These are phyloP conservation scores for Tuctoria greenei DNA, from an alignment of 176 grass and related monocot genomes.

Conservation along the genomic window DNA sequence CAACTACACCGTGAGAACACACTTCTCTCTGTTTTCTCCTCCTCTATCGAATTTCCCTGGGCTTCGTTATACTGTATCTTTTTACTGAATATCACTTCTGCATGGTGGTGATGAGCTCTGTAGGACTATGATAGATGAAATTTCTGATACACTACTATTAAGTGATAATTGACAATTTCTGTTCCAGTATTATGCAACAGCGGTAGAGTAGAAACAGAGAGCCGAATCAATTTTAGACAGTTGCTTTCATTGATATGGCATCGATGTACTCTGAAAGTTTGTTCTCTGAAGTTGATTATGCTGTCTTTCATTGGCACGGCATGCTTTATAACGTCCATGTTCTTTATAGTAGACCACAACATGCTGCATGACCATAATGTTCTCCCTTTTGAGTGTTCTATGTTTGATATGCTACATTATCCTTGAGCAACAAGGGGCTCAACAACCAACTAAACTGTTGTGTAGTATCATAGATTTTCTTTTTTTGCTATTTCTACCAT, in stretches of 20 bases:
- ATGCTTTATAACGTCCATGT: background rate
- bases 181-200: background rate
- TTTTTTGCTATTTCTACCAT: background rate
- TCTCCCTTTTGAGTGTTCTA: background rate
- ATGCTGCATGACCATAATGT: background rate
- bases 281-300: background rate
- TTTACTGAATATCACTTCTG: background rate
- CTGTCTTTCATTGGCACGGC: background rate
- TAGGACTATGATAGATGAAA: background rate
- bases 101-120: background rate
- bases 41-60: background rate
- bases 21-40: background rate
- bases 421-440: background rate
- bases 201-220: background rate
- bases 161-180: background rate
- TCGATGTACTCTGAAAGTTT: background rate
- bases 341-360: background rate
- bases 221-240: background rate
- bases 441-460: background rate
- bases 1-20: constrained; percentile 72
- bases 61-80: background rate
- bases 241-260: background rate
- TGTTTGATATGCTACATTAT: background rate
- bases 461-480: background rate
- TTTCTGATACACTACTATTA: background rate